Base-by-base conservation (phyloP, 2,329 filamentous ascomycete genomes). In the Penicillium brasilianum region DNA sequence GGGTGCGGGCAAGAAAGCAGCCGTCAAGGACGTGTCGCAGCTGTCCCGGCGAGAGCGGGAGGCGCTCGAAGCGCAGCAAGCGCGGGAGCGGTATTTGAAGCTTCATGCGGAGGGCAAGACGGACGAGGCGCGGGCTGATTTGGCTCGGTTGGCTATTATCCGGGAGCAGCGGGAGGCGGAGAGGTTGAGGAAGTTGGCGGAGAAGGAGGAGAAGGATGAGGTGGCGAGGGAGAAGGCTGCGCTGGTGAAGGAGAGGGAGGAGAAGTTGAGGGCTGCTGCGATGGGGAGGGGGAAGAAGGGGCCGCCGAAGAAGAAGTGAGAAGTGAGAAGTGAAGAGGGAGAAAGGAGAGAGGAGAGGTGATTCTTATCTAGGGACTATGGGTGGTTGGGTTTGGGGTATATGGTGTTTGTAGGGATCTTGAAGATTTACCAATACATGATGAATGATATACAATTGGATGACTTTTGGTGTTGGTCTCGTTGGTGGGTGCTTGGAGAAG, bases 101-200 rank as follows among this genome's bases (percentile, higher is more conserved):
- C 78, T 97, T 71, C 94, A 97, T 73, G 91, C 93, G 59, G 90
- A 93, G 74, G 94, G 94, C 72, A 98, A 98, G 87, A 98, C 95
- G 48, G 95, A 99, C 63, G 91, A 97, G 83, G 93, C 94, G 51
- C 90, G 92, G 76, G 89, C 91, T 5, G 95, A 99, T 78, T 74
- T 98, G 69, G 94, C 92, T 61, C 87, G 95, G 58, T 80, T 99
- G 72, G 88, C 83, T 76, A 75, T 94, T 61, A 92, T 99, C 68
- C 87, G 89, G 51, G 92, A 97, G 84, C 90, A 92, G 81, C 87
- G 95, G 65, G 93, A 91, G 72, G 89, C 89, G 20, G 94, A 96
- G 72, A 87, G 91, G 56, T 90, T 88, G 32, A 83, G 92, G 71
- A 93, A 94, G 83, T 87, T 91, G 81, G 94, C 87, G 2, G 87